Evolutionary conservation across 1,284 basidiomycete species (phyloP), one percentile per base, ranked within the genome.

Genomic region (Amylostereum areolatum): DNA sequence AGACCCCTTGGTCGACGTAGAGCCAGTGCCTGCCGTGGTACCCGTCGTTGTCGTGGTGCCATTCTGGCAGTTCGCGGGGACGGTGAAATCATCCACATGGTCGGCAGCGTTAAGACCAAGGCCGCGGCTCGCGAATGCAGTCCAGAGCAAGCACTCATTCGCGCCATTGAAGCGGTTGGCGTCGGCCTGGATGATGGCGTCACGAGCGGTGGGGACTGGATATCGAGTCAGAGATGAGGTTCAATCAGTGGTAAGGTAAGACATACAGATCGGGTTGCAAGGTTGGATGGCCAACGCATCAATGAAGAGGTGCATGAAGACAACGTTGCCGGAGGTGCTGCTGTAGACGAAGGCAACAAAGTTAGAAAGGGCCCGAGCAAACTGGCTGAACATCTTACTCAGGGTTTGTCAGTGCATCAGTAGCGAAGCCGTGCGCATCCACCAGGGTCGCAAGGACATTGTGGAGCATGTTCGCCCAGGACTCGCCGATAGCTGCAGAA

Each of bases 181-280:
- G 53, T 80, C 77, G 28, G 78, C 76, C 60, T 78, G 75, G 46
- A 78, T 74, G 72, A 73, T 77, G 12, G 76, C 76, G 52, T 75
- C 68, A 46, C 77, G 75, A 4, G 74, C 68, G 30, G 62, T 57
- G 29, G 57, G 35, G 54, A 67, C 51, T 59, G 50, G 18, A 18
- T 18, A 18, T 18, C 18, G 36, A 8, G 8, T n/a, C 30, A n/a
- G 6, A 4, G 18, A 24, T 31, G 33, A 36, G 11, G 10, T 42
- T 24, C 34, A 43, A n/a, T 34, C 18, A 18, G 37, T 5, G n/a
- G 35, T 42, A n/a, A 29, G 27, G 25, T 8, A 48, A 39, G 10
- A 39, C 29, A 58, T 51, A 74, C 72, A 70, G 10, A 71, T 77
- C 5, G 77, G 76, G 62, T 75, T 75, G 64, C 77, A 78, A 10